Evolutionary conservation across 2,329 filamentous ascomycete species (phyloP), one percentile per base, ranked within the genome.

Genomic region (Cladosporium velox): DNA sequence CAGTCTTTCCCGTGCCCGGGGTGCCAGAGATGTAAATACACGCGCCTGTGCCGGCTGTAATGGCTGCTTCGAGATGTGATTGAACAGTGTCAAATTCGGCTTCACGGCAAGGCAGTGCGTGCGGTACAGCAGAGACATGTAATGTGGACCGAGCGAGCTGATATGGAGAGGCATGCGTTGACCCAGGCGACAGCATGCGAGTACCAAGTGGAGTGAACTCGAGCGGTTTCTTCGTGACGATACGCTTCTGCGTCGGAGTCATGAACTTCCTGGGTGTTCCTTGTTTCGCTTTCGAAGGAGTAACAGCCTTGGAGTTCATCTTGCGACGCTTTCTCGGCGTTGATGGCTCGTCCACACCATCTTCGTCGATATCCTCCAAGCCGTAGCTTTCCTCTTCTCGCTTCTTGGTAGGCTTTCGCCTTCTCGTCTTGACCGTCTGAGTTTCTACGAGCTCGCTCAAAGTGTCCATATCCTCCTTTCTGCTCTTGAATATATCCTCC

Each of bases 1-100:
- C 95, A 1, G 95, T 99, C 78, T 99, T 99, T 34, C 95, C 95
- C 0, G 95, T 99, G 8, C 96, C 95, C 0, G 96, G 95, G 0
- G 94, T 98, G n/a, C 95, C 95, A 0, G 95, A 98, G 67, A 99
- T 99, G 79, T 99, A 99, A 75, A 99, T 98, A 77, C 96, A 99
- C 34, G 94, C 91, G 15, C 96, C 96, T 1, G 91, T 91, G 21
- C 94, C 95, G 71, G 97, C 94, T 15, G 90, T 90, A 74, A 99
- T 99, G 62, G 96, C 95, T 8, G 92, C 91, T 75, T 97, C 93
- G 38, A 99, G 88, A 77, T 98, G 92, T 4, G 91, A 91, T 75
- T 98, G 97, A 7, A 99, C 95, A 2, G 91, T 88, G 11, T 89
- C 87, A 77, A 99, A 99, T 76, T 99, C 96, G 38, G 88, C 88